Evolutionary conservation across 169 alveolate species (phyloP).

Genomic region (Prorocentrum cordatum): DNA sequence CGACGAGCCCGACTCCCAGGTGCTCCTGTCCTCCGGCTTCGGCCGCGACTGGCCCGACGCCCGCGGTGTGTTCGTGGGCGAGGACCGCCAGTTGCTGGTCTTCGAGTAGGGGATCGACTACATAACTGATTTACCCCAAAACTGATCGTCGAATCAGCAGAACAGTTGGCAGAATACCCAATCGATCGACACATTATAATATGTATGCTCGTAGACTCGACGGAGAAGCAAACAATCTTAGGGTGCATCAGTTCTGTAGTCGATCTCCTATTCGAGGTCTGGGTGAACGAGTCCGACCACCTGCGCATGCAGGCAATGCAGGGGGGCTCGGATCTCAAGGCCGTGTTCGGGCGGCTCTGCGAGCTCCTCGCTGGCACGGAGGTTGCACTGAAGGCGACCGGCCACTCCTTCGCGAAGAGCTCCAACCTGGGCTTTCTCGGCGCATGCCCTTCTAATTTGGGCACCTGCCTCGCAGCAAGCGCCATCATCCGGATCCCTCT

Average conservation of each 20-base stretch:
- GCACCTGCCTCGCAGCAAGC: constrained; percentile 75
- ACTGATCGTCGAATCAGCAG: too few species aligned
- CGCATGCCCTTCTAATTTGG: constrained; percentile 75
- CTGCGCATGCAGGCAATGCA: constrained; percentile 74
- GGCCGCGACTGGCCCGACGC: constrained; percentile 78
- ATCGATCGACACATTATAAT: too few species aligned
- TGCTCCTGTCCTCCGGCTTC: constrained; percentile 51
- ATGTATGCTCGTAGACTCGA: too few species aligned
- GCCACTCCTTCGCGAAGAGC: constrained; percentile 64
- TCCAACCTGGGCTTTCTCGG: constrained; percentile 67
- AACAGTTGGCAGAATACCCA: too few species aligned
- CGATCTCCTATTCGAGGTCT: too few species aligned
- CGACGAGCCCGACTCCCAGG: constrained; percentile 72
- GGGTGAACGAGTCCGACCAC: constrained; percentile 78
- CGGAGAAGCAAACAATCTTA: too few species aligned
- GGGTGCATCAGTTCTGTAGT: too few species aligned
- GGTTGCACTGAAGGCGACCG: constrained; percentile 48
- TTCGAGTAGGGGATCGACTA: constrained; percentile 78
- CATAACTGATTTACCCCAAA: too few species aligned
- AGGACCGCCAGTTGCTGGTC: constrained; percentile 72
- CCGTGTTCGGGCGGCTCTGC: constrained; percentile 73
- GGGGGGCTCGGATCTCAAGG: constrained; percentile 73
- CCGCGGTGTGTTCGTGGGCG: constrained; percentile 74
- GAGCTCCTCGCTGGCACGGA: constrained; percentile 67
- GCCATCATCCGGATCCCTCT: constrained; percentile 23